Base-by-base conservation (phyloP, 805 yeast genomes). In the Starmerella vaccinii region DNA sequence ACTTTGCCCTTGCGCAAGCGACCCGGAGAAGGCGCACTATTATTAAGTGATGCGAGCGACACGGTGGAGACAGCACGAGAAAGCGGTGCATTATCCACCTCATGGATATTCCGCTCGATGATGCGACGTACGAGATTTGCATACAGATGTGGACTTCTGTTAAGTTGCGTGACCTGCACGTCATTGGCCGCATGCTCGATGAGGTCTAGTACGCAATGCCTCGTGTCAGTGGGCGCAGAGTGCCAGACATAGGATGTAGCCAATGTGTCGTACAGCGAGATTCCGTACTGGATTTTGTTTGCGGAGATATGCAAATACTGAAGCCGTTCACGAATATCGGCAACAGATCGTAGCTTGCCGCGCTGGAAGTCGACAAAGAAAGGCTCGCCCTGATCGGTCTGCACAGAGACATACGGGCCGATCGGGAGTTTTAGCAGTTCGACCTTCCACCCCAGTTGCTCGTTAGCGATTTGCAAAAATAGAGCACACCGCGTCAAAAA, bases 341-440 rank as follows among this genome's bases (percentile, higher is more conserved):
- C 49, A 6, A 51, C 27, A 13, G 54, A 29, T 9, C 63, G 56
- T 18, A 59, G 38, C 26, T 32, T 46, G 2, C 46, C 46, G 4
- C 57, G 54, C 22, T 49, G 34, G 52, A 59, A 57, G 45, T 60
- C 63, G 9, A 60, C 56, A 45, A 58, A 60, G 12, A 53, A 38
- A 2, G 52, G 33, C 32, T 49, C 54, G 42, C 46, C 38, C 16
- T 32, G 39, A 16, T 41, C 18, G 9, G 49, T 41, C 12, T 40
- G 45, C 15, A 59, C 53, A 33, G 50, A 53, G 32, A 59, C 55
- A 40, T 46, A 55, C 4, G 58, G 48, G 7, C 54, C 53, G 32
- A 44, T 19, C 23, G 58, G 56, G 16, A 52, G 40, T 21, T 54
- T 47, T 27, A 59, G 44, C 23, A 60, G 44, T 13, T 49, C 23